Percentiles rank a stretch among this genome's conserved stretches.
Evolutionary conservation across 768 basidiomycete genomes (phyloP).

Genomic region (Tricholoma sp.): DNA sequence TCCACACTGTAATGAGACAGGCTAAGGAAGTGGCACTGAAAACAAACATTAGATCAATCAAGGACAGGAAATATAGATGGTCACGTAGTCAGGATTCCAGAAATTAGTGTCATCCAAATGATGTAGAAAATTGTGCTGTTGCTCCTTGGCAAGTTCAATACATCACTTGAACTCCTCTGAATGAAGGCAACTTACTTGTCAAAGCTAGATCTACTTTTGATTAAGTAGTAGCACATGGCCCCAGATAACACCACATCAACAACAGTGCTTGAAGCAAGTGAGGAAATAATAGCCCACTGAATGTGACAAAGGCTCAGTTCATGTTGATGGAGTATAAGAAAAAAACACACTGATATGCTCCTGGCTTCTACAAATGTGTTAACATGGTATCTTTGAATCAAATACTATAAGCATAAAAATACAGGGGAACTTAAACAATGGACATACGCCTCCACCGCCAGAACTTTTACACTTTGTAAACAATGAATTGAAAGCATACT

Average conservation of each 20-base stretch:
- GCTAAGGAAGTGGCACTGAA: conserved; percentile 13
- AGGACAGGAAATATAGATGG: background rate
- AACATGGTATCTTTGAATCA: conserved; percentile 8
- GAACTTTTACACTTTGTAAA: too few species aligned
- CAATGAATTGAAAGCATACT: background rate
- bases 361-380: conserved; percentile 9
- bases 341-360: conserved; percentile 11
- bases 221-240: conserved; percentile 22
- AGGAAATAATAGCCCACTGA: conserved; percentile 22
- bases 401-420: background rate
- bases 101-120: conserved; percentile 16
- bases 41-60: background rate
- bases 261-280: conserved; percentile 17
- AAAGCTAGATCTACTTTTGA: conserved; percentile 17
- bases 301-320: background rate
- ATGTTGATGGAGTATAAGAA: background rate
- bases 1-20: conserved; percentile 14
- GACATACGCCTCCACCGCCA: conserved; percentile 18
- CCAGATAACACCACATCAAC: conserved; percentile 21
- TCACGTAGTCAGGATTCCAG: conserved; percentile 19
- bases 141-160: conserved; percentile 9
- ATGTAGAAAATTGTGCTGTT: conserved; percentile 14
- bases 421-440: background rate
- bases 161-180: background rate
- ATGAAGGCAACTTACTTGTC: conserved; percentile 7